phyloP scores from a whole-genome alignment of 2,329 filamentous ascomycete species.

The Aureobasidium pullulans region DNA sequence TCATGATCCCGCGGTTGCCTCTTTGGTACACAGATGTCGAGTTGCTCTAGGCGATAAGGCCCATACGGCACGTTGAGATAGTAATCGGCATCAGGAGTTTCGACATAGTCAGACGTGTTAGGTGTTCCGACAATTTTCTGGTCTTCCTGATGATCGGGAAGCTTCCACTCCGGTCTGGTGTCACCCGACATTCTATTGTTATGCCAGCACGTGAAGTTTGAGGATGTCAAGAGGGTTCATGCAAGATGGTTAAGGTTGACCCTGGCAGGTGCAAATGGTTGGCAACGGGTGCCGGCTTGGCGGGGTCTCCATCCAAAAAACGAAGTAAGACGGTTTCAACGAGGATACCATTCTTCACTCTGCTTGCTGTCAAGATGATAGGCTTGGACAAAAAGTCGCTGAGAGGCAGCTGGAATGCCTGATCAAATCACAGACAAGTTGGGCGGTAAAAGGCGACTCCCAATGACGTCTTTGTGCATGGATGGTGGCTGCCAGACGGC shows the following conservation, averaged over 20 bases:
- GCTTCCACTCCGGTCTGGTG: background rate
- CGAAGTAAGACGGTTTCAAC: background rate
- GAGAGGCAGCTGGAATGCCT: background rate
- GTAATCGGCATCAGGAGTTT: background rate
- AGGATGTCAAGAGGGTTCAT: too few relatives aligned
- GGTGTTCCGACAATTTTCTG: too few relatives aligned
- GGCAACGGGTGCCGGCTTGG: conserved; percentile 7
- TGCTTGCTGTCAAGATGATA: background rate
- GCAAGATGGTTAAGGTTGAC: background rate
- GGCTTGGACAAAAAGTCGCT: too few relatives aligned
- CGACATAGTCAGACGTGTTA: background rate
- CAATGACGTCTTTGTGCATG: background rate
- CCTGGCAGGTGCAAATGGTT: conserved; percentile 16
- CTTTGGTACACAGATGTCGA: conserved; percentile 36
- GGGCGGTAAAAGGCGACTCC: background rate
- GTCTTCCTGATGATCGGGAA: too few relatives aligned
- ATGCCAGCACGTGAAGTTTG: too few relatives aligned
- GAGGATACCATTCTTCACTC: background rate
- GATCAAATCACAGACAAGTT: background rate
- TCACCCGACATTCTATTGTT: too few relatives aligned
- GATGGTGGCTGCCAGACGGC: background rate
- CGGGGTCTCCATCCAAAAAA: background rate
- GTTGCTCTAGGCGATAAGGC: conserved; percentile 31
- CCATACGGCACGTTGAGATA: conserved; percentile 19
- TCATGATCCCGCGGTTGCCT: conserved; percentile 15